phyloP scores from a whole-genome alignment of 345 rosid species.

The Sisymbrium altissimum region DNA sequence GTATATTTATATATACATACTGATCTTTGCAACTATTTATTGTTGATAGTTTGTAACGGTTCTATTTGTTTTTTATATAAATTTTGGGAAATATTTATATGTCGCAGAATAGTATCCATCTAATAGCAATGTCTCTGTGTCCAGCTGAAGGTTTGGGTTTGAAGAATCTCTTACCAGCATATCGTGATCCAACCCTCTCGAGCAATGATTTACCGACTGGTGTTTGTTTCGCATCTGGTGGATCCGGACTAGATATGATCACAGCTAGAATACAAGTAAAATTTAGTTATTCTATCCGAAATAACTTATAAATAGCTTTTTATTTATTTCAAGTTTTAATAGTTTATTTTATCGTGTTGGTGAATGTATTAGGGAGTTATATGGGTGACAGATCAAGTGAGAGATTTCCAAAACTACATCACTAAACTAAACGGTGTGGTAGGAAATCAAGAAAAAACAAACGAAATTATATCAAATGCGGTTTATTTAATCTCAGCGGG shows the following conservation, averaged over 20 bases:
- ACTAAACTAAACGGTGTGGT: slow-evolving; percentile 32
- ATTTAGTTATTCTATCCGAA: not conserved
- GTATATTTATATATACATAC: slow-evolving; percentile 10
- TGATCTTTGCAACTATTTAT: not conserved
- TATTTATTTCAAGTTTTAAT: not conserved
- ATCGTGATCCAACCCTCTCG: slow-evolving; percentile 8
- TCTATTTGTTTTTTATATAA: too few relatives aligned
- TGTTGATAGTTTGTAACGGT: not conserved
- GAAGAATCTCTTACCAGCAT: slow-evolving; percentile 32
- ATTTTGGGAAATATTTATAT: too few relatives aligned
- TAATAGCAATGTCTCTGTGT: not conserved
- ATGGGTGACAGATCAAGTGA: slow-evolving; percentile 45
- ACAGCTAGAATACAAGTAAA: slow-evolving; percentile 21
- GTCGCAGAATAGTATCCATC: not conserved
- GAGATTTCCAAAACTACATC: slow-evolving; percentile 44
- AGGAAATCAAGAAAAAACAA: slow-evolving; percentile 44
- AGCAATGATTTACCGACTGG: slow-evolving; percentile 23
- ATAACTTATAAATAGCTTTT: not conserved
- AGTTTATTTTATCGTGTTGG: not conserved
- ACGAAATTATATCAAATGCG: slow-evolving; percentile 37
- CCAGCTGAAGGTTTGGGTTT: slow-evolving; percentile 31
- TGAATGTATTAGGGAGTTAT: slow-evolving; percentile 33
- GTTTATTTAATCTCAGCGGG: slow-evolving; percentile 43
- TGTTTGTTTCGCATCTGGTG: slow-evolving; percentile 38
- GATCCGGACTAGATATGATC: slow-evolving; percentile 30